Conservation (phyloP, 129 eudicot genomes). For the Pseudognaphalium luteoalbum region DNA sequence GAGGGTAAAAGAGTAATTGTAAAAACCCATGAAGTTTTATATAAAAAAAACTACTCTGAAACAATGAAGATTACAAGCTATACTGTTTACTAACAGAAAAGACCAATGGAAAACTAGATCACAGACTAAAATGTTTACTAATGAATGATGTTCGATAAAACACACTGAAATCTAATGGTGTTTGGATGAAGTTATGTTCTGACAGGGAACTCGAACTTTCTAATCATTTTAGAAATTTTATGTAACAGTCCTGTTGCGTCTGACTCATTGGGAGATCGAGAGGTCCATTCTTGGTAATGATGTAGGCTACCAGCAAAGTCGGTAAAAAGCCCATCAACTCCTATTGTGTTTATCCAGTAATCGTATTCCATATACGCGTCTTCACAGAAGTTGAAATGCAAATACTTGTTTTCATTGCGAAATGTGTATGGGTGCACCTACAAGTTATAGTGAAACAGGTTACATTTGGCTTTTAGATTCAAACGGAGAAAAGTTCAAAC, state of each 20-base stretch:
- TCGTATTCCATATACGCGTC: constrained; percentile 83
- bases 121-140: constrained; percentile 21
- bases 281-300: constrained; percentile 72
- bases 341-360: constrained; percentile 76
- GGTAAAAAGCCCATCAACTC: constrained; percentile 81
- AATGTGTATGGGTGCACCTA: constrained; percentile 99
- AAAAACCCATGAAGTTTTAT: not conserved
- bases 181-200: constrained; percentile 31
- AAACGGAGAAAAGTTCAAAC: constrained; percentile 5
- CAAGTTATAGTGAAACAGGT: constrained; percentile 6
- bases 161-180: constrained; percentile 14
- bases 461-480: constrained; percentile 13
- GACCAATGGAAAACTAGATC: not conserved
- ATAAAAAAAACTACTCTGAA: not conserved
- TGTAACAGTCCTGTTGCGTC: constrained; percentile 39
- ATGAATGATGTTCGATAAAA: constrained; percentile 7
- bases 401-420: constrained; percentile 66
- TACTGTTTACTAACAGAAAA: not conserved
- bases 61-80: not conserved
- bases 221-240: constrained; percentile 55
- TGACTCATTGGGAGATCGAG: constrained; percentile 34
- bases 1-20: constrained; percentile 6
- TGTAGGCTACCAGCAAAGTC: constrained; percentile 85
- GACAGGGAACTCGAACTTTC: constrained; percentile 29
- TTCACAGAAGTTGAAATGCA: constrained; percentile 78